Evolutionary conservation across 2,329 filamentous ascomycete species (phyloP).

Genomic region (Fusarium virguliforme): DNA sequence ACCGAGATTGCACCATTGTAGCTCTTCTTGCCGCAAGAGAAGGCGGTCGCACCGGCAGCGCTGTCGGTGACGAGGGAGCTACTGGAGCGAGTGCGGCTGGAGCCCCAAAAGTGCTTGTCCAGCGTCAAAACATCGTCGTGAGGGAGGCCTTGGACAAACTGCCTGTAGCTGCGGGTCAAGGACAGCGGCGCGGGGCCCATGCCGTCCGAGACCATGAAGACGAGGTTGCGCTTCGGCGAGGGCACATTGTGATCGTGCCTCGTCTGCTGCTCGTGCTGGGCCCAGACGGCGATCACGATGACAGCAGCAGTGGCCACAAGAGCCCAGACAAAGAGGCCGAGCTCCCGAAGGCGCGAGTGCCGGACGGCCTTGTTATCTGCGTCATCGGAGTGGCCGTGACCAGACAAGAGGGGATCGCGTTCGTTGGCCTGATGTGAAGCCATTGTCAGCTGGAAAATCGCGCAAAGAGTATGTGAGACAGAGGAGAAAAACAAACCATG

Average conservation of each 20-base stretch:
- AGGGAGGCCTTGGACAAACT: conserved; percentile 81
- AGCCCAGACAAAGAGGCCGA: conserved; percentile 86
- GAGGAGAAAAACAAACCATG: conserved; percentile 39
- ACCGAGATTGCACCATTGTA: conserved; percentile 98
- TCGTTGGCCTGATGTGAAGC: conserved; percentile 57
- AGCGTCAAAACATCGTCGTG: conserved; percentile 83
- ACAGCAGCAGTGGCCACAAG: conserved; percentile 84
- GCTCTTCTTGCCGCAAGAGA: conserved; percentile 92
- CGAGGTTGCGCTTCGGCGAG: conserved; percentile 86
- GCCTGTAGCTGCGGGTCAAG: conserved; percentile 88
- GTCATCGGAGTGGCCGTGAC: conserved; percentile 51
- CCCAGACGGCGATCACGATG: conserved; percentile 83
- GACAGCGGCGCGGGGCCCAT: conserved; percentile 96
- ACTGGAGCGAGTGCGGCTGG: conserved; percentile 87
- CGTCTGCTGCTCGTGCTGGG: conserved; percentile 78
- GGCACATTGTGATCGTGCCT: conserved; percentile 55
- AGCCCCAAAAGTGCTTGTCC: conserved; percentile 91
- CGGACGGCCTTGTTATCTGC: conserved; percentile 50
- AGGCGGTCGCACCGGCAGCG: conserved; percentile 96
- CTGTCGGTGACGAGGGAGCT: conserved; percentile 93
- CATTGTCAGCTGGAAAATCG: conserved; percentile 35
- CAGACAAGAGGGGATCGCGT: conserved; percentile 62
- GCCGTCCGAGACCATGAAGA: conserved; percentile 99
- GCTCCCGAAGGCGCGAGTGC: conserved; percentile 73
- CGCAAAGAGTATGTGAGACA: neutral